Evolutionary conservation across 1,284 basidiomycete genomes (phyloP), one percentile per base, ranked within the genome.

Genomic region (Irpex sp.): DNA sequence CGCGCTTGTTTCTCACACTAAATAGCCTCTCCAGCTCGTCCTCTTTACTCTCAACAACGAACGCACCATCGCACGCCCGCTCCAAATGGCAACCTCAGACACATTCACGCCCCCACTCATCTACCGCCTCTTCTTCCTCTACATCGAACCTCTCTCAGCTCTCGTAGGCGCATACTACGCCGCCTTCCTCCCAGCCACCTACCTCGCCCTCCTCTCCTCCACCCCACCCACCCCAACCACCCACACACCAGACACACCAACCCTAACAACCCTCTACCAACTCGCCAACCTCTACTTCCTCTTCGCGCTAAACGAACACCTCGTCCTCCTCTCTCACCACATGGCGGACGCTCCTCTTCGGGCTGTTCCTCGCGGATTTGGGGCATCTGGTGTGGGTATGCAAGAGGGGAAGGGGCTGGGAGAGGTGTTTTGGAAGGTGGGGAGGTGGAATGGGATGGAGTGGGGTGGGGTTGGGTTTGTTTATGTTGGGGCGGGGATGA

Each of bases 391-490:
- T 11, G 70, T 79, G n/a, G 81, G 79, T 33, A 15, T 51, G 17
- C 49, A 51, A 11, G 62, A 60, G n/a, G 77, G 76, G 51, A 76
- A 78, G 58, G 70, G 71, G 0, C 79, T 77, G 61, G 78, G 76
- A 75, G 71, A 71, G 21, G 72, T 82, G 36, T 72, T 69, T 51
- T 17, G 66, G 57, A 61, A 65, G 36, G 66, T 66, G 7, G 75
- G 75, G 77, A 75, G 73, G 37, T 83, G 81, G 82, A 82, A 81
- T 66, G 80, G 80, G 61, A 82, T 83, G 82, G 72, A 76, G 47
- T 83, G 79, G 81, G 82, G 83, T 0, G 83, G 81, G 53, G 76
- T 83, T n/a, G 82, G 81, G 13, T 83, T 83, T 58, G 82, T 83
- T 5, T 83, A 83, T 63, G 58, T 74, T 21, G 82, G 81, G 3